phyloP scores from a whole-genome alignment of 768 basidiomycete genomes.

The Glaciozyma martinii region DNA sequence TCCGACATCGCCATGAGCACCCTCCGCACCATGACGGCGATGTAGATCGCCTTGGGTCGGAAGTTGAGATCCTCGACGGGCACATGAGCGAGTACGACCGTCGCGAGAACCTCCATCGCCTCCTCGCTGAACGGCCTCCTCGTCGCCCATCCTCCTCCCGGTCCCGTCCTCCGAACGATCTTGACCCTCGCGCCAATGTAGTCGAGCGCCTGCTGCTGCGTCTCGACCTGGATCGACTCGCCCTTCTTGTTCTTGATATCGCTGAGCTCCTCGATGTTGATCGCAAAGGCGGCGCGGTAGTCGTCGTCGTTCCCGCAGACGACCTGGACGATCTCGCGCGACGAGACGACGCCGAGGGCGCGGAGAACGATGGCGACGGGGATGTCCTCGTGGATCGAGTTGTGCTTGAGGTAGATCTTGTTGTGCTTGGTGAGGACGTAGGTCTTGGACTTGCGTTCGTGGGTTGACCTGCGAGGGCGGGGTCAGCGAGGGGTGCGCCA shows the following conservation, averaged over 20 bases:
- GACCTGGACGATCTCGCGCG: conserved; percentile 91
- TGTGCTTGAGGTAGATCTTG: conserved; percentile 92
- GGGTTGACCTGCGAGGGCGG: conserved; percentile 48
- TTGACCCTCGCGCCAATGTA: conserved; percentile 92
- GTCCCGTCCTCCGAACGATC: conserved; percentile 63
- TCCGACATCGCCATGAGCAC: conserved; percentile 96
- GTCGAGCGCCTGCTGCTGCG: conserved; percentile 85
- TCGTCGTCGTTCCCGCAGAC: conserved; percentile 85
- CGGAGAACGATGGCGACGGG: conserved; percentile 94
- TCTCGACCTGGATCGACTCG: conserved; percentile 45
- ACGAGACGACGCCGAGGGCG: conserved; percentile 89
- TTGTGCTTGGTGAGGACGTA: conserved; percentile 93
- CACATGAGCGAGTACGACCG: conserved; percentile 93
- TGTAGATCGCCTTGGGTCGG: conserved; percentile 86
- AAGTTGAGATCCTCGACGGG: conserved; percentile 84
- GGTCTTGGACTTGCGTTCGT: conserved; percentile 78
- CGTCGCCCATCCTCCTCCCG: conserved; percentile 25
- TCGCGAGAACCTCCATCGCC: conserved; percentile 90
- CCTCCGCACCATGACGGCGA: conserved; percentile 91
- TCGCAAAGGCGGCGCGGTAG: conserved; percentile 75
- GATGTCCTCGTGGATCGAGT: conserved; percentile 92
- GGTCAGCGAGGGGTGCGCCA: conserved; percentile 4
- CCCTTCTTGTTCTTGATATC: conserved; percentile 42
- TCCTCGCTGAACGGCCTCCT: conserved; percentile 83
- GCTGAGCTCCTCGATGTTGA: conserved; percentile 88